Evolutionary conservation across 1,139 yeast species (phyloP).

Genomic region (Nakaseomyces kungkrabaensis): DNA sequence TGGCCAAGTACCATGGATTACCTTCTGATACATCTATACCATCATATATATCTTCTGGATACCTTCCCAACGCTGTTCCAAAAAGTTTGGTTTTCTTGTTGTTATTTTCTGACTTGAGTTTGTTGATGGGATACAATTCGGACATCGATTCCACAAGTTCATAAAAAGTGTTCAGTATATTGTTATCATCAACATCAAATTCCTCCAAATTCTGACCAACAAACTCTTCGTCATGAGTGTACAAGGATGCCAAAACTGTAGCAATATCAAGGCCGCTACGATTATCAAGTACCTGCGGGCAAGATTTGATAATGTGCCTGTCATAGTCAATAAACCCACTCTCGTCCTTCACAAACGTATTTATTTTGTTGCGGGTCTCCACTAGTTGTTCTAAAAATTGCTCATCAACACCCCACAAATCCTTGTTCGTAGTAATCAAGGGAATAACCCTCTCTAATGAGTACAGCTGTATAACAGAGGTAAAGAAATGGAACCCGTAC

Average conservation of each 20-base stretch:
- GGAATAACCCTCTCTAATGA: conserved; percentile 53
- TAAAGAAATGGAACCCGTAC: conserved; percentile 64
- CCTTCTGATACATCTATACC: conserved; percentile 70
- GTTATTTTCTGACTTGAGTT: conserved; percentile 33
- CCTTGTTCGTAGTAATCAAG: conserved; percentile 30
- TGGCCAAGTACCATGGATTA: conserved; percentile 91
- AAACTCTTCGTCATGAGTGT: conserved; percentile 47
- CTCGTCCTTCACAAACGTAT: background rate
- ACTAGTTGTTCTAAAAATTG: conserved; percentile 5
- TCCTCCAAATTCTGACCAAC: conserved; percentile 35
- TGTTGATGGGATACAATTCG: conserved; percentile 65
- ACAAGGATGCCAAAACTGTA: conserved; percentile 55
- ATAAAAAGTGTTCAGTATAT: conserved; percentile 48
- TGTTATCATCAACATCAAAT: conserved; percentile 46
- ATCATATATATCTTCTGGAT: conserved; percentile 88
- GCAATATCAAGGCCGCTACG: conserved; percentile 79
- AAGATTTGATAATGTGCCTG: background rate
- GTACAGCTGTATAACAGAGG: conserved; percentile 61
- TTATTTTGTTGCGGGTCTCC: conserved; percentile 17
- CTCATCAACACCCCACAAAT: background rate
- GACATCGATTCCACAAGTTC: conserved; percentile 59
- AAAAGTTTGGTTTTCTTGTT: conserved; percentile 7
- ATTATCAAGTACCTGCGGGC: conserved; percentile 38
- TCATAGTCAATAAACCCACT: background rate
- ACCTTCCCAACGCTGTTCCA: conserved; percentile 80